phyloP scores from a whole-genome alignment of 1,284 basidiomycete genomes.

The Ceratobasidium sp. region DNA sequence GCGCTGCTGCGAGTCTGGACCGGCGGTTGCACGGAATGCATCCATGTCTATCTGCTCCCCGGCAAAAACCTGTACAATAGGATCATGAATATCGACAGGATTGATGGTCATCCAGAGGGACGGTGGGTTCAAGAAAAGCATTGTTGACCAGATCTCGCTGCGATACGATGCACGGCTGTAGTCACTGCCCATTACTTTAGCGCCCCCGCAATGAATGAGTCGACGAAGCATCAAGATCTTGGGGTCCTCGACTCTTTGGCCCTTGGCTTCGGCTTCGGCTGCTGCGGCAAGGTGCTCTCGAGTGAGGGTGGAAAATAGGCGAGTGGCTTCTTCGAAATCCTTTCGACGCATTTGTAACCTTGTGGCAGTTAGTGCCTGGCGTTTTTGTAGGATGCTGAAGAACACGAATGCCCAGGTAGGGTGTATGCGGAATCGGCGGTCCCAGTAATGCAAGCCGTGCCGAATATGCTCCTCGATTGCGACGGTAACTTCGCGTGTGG shows the following conservation, averaged over 20 bases:
- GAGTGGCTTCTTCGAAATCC: conserved; percentile 40
- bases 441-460: conserved; percentile 58
- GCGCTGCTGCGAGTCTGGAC: conserved; percentile 53
- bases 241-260: conserved; percentile 8
- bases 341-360: conserved; percentile 45
- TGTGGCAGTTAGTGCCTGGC: conserved; percentile 45
- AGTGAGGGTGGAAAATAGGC: conserved; percentile 24
- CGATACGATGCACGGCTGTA: conserved; percentile 49
- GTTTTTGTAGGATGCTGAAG: conserved; percentile 57
- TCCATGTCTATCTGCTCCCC: conserved; percentile 60
- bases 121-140: conserved; percentile 48
- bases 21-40: conserved; percentile 52
- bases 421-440: conserved; percentile 55
- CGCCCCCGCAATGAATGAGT: conserved; percentile 32
- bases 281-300: conserved; percentile 44
- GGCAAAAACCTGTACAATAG: conserved; percentile 58
- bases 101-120: conserved; percentile 55
- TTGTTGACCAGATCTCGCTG: conserved; percentile 54
- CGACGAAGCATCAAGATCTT: conserved; percentile 29
- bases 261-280: conserved; percentile 44
- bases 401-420: conserved; percentile 44
- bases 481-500: conserved; percentile 49
- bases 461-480: conserved; percentile 56
- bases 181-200: conserved; percentile 49
- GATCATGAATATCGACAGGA: conserved; percentile 55